phyloP scores from a whole-genome alignment of 495 filamentous ascomycete species.

The Aspergillus kassunensis region DNA sequence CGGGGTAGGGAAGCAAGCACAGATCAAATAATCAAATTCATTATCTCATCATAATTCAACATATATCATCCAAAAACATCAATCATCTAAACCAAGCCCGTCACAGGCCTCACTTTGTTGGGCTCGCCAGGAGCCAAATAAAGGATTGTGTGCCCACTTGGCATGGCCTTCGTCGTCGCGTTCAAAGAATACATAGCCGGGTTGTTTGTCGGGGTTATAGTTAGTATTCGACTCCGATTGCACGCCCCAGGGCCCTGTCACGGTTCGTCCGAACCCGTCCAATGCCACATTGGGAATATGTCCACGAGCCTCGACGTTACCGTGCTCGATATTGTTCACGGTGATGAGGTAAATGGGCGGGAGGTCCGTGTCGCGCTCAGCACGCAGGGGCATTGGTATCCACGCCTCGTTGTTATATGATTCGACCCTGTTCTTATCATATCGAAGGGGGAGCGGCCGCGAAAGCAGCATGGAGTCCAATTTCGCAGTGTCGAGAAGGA shows the following conservation, averaged over 20 bases:
- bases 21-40: too few relatives aligned
- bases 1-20: too few relatives aligned
- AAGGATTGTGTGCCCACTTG: constrained; percentile 31
- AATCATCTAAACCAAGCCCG: constrained; percentile 35
- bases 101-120: constrained; percentile 35
- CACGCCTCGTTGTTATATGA: constrained; percentile 44
- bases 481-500: constrained; percentile 36
- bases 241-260: constrained; percentile 28
- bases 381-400: constrained; percentile 38
- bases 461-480: constrained; percentile 38
- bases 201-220: constrained; percentile 18
- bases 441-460: constrained; percentile 31
- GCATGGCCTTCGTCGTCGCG: constrained; percentile 36
- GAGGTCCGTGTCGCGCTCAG: constrained; percentile 31
- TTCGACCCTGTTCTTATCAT: constrained; percentile 34
- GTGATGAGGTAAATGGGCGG: constrained; percentile 43
- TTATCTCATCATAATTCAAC: constrained; percentile 14
- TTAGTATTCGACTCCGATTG: constrained; percentile 8
- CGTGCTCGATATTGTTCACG: constrained; percentile 36
- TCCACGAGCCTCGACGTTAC: constrained; percentile 38
- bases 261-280: constrained; percentile 33
- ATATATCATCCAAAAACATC: too few relatives aligned
- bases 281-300: constrained; percentile 39
- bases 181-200: constrained; percentile 43
- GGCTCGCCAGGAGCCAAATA: constrained; percentile 40